Base-by-base conservation (phyloP, 2,329 filamentous ascomycete genomes). In the Cordyceps javanica region DNA sequence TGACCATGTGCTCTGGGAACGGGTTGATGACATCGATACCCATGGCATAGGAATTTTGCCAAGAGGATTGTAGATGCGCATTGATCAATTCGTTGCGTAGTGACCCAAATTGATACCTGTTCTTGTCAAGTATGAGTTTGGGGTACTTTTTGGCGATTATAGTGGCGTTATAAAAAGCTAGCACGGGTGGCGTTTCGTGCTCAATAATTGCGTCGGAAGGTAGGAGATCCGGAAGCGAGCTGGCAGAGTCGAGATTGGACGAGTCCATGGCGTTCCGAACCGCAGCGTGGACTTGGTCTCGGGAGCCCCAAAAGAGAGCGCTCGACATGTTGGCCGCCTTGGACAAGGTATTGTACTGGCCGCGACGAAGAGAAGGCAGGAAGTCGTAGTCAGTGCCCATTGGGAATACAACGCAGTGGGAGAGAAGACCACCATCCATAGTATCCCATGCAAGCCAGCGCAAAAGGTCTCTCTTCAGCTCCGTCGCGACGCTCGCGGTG, bases 361-460 rank as follows among this genome's bases (percentile, higher is more conserved):
- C 91, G 38, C 87, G 81, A 54, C 92, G 85, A 59, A 97, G 76
- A 64, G 86, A 90, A 0, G 78, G 72, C 41, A 97, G 75, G 59
- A 93, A 77, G 2, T 82, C 71, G 66, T 96, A 90, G 60, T 92
- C 83, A 63, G 83, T 70, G 0, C 83, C 89, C 89, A 97, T 96
- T 3, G 94, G 94, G 53, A 96, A 80, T 26, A 91, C 80, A n/a
- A 88, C 80, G 72, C 88, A 88, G 68, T 93, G 86, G 16, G 88
- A 81, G 49, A 97, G 78, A 36, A 97, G 74, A 1, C 94, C 94
- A 19, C 86, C 87, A 13, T 88, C 88, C 90, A 96, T 94, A 60
- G 88, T 86, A 55, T 90, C 90, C 92, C 93, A 99, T 0, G 93
- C 93, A 60, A 97, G 75, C 91, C 91, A 97, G 62, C 88, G 81